Evolutionary conservation across 371 early-diverging fungal species (phyloP), one percentile per base, ranked within the genome.

Genomic region (Mortierella sp.): DNA sequence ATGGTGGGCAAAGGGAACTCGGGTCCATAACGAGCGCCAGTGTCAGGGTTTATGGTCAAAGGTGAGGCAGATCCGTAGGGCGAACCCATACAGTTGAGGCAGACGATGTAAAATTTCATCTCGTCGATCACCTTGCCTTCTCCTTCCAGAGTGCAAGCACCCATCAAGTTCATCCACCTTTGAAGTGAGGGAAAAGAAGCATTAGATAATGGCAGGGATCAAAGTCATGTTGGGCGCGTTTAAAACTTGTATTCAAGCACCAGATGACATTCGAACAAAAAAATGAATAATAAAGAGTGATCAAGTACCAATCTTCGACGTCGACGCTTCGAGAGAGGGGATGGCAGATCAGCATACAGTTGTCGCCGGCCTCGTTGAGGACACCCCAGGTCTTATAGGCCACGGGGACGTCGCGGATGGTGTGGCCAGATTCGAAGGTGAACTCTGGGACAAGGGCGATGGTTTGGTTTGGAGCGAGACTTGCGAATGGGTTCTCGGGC

Each of bases 1-100:
- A 98, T 91, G 49, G 95, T 95, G 0, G 95, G 92, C 65, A 93
- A 79, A 4, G 99, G 99, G 78, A 99, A 98, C 65, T 95, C 95
- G 4, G 98, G 97, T 5, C 99, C 98, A 80, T 97, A 98, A 0
- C 84, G 88, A 32, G 89, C 80, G 0, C 93, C 93, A 0, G 97
- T 97, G 0, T 92, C 94, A 0, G 97, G 95, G 82, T 98, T 94
- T 44, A 92, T 88, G 0, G 98, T 97, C 70, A 97, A 82, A 7
- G 99, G 97, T 10, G 97, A 97, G 0, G 96, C 95, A n/a, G 98
- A 94, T 11, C 99, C 99, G 87, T 99, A 99, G 12, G 99, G 99
- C 27, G 97, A 97, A 14, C 98, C 98, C 58, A 97, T 90, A 0
- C 97, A 97, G 87, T 99, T 99, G 72, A 93, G 96, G 88, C 98